Base-by-base conservation (phyloP, 495 filamentous ascomycete genomes). In the Xylaria castorea region DNA sequence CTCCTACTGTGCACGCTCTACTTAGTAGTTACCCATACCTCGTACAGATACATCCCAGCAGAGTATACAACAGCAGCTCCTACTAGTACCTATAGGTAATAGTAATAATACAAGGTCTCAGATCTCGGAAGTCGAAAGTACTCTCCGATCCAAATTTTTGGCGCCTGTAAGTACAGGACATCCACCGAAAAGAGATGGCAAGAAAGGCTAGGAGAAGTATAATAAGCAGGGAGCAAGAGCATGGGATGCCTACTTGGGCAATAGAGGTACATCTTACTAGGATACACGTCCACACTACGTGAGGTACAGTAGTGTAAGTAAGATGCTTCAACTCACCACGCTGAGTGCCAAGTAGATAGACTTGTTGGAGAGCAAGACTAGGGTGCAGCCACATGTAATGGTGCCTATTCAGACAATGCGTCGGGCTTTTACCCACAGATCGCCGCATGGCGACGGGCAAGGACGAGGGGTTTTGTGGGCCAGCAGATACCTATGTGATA, bases 381-480 rank as follows among this genome's bases (percentile, higher is more conserved):
- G 68, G 55, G 55, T 34, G 40, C 27, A 51, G 68, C 68, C 55
- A 68, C 66, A 57, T 60, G 67, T 46, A 70, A 50, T 46, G 57
- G 64, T 73, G 67, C 65, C 76, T 55, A 53, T 69, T 60, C 64
- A 73, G 66, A 75, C 72, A 69, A 75, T 78, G 69, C 67, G 68
- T 74, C 75, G 55, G 68, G 42, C 48, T 64, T 71, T 70, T 77
- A 66, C 69, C 72, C 72, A 73, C 75, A 70, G 75, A 71, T 74
- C 72, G 77, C 77, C 77, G 75, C 77, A 79, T 77, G 77, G 76
- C 75, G 72, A 74, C 71, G 71, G 71, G 66, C 75, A 63, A 75
- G 73, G 71, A 75, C 72, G 40, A 66, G 38, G 63, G 70, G 71
- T 72, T 32, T 44, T 48, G 68, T 53, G 58, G 68, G 30, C 22